phyloP scores from a whole-genome alignment of 2,329 filamentous ascomycete species.

The Hortaea werneckii region DNA sequence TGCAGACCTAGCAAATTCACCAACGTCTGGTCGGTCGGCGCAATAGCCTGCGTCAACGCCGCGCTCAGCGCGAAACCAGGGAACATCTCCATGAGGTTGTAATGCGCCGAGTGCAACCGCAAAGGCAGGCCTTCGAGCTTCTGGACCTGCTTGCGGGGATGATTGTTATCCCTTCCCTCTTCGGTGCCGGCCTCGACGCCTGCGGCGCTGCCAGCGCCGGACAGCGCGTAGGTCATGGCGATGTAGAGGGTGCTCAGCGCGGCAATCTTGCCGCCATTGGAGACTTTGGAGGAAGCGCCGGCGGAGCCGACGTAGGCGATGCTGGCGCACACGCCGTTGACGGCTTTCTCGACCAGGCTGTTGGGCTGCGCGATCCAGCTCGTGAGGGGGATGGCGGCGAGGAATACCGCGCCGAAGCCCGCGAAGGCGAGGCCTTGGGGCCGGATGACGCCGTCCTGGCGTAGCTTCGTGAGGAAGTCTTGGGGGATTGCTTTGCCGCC shows the following conservation, averaged over 20 bases:
- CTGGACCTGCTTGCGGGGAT: constrained; percentile 14
- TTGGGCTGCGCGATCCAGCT: constrained; percentile 17
- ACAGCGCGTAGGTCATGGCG: constrained; percentile 19
- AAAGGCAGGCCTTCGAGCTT: constrained; percentile 18
- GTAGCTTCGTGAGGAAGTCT: constrained; percentile 9
- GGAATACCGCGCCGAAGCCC: constrained; percentile 19
- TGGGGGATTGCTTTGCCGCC: background rate
- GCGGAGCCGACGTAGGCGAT: constrained; percentile 16
- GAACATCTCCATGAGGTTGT: constrained; percentile 16
- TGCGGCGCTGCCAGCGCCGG: constrained; percentile 18
- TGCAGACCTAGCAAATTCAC: constrained; percentile 23
- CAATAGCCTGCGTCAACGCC: constrained; percentile 19
- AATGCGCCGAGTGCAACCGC: constrained; percentile 17
- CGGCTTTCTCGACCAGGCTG: constrained; percentile 16
- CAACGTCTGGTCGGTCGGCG: constrained; percentile 17
- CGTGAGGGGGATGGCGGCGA: constrained; percentile 21
- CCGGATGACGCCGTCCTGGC: constrained; percentile 21
- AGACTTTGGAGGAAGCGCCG: constrained; percentile 8
- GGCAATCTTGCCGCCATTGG: constrained; percentile 19
- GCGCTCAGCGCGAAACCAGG: constrained; percentile 18
- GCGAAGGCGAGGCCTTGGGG: constrained; percentile 16
- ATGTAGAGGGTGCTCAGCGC: constrained; percentile 19
- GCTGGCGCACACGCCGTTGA: constrained; percentile 16
- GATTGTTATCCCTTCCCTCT: constrained; percentile 18
- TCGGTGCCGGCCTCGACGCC: constrained; percentile 13